Conservation (phyloP, 2,329 filamentous ascomycete species). For the Ophiostoma montium region DNA sequence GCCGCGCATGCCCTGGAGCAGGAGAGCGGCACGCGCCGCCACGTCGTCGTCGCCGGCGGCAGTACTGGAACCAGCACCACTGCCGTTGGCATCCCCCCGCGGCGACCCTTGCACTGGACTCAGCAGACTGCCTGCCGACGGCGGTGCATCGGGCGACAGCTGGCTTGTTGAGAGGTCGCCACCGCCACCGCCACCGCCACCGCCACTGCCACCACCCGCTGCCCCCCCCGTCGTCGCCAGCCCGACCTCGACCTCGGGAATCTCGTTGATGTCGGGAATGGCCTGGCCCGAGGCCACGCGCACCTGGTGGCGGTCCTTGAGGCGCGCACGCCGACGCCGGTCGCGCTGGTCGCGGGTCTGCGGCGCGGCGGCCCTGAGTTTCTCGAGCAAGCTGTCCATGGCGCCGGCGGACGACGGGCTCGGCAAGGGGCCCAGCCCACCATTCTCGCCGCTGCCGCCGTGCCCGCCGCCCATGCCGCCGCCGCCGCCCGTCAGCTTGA, state of each 20-base stretch:
- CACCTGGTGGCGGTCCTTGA: constrained; percentile 84
- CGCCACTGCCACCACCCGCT: constrained; percentile 9
- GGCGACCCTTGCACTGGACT: constrained; percentile 36
- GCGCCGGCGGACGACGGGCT: constrained; percentile 69
- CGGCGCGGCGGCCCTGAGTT: constrained; percentile 82
- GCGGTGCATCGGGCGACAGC: constrained; percentile 21
- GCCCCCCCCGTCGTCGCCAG: constrained; percentile 25
- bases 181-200: not conserved
- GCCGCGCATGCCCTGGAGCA: constrained; percentile 70
- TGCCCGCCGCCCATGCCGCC: constrained; percentile 24
- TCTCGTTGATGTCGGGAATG: constrained; percentile 59
- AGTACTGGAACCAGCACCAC: constrained; percentile 19
- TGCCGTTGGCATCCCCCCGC: constrained; percentile 25
- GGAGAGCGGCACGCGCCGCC: constrained; percentile 66
- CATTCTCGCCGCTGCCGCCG: constrained; percentile 39
- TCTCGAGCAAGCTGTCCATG: constrained; percentile 93
- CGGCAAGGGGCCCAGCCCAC: constrained; percentile 35
- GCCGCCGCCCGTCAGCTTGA: constrained; percentile 36
- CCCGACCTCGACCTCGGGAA: constrained; percentile 37
- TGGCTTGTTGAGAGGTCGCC: constrained; percentile 18
- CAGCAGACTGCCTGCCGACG: constrained; percentile 34
- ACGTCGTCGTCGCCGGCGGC: constrained; percentile 71
- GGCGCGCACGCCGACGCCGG: constrained; percentile 66
- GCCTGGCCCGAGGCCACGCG: constrained; percentile 80
- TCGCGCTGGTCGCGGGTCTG: constrained; percentile 83